Evolutionary conservation across 2,329 filamentous ascomycete species (phyloP).

Genomic region (Stemphylium beticola): DNA sequence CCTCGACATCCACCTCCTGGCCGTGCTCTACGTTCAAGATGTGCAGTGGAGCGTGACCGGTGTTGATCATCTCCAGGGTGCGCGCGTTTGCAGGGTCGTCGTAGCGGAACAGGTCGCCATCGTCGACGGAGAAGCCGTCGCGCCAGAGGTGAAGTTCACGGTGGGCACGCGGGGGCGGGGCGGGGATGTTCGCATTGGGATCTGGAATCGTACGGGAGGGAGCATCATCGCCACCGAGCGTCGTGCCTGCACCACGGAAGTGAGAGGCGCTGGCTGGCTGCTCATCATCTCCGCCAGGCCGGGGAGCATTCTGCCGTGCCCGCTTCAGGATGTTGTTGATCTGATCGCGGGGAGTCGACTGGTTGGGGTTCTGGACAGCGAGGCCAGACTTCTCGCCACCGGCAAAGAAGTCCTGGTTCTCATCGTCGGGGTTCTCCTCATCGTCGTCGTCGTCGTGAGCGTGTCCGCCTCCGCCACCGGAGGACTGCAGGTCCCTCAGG

Average conservation of each 20-base stretch:
- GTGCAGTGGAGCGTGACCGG: constrained; percentile 76
- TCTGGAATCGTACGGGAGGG: constrained; percentile 73
- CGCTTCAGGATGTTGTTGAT: constrained; percentile 59
- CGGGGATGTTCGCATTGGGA: constrained; percentile 52
- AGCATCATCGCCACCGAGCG: constrained; percentile 77
- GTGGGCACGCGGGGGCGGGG: constrained; percentile 61
- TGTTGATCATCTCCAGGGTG: constrained; percentile 76
- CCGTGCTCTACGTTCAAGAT: constrained; percentile 77
- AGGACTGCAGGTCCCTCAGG: constrained; percentile 53
- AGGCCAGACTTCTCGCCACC: constrained; percentile 85
- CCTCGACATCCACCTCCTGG: constrained; percentile 79
- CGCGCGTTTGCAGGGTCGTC: constrained; percentile 77
- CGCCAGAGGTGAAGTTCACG: constrained; percentile 80
- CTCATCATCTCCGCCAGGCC: constrained; percentile 60
- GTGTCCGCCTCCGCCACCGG: constrained; percentile 51
- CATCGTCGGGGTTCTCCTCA: constrained; percentile 66
- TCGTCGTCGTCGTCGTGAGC: constrained; percentile 58
- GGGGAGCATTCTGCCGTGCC: constrained; percentile 62
- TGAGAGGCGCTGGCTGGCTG: constrained; percentile 56
- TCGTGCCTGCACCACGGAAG: constrained; percentile 76
- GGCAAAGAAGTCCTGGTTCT: constrained; percentile 74
- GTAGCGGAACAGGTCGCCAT: constrained; percentile 77
- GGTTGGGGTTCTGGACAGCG: constrained; percentile 69
- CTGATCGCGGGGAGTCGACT: constrained; percentile 56
- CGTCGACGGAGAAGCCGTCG: constrained; percentile 84